Evolutionary conservation across 257 asterid species (phyloP).

Genomic region (Marsdenia floribunda): DNA sequence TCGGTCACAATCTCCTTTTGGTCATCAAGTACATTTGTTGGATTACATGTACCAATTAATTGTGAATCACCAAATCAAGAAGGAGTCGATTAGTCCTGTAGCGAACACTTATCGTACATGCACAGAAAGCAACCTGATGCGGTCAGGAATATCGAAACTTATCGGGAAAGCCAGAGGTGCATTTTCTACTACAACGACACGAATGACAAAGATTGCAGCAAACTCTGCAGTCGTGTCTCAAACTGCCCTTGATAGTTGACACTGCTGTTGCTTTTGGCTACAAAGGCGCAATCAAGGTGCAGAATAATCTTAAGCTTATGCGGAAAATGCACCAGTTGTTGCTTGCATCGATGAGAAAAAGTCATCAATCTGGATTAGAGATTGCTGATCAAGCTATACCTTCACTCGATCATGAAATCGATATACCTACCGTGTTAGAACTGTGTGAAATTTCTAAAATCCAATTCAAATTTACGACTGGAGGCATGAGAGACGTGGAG

Average conservation of each 20-base stretch:
- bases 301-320: slow-evolving; percentile 7
- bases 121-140: not conserved
- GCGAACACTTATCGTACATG: slow-evolving; percentile 9
- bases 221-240: not conserved
- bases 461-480: slow-evolving; percentile 3
- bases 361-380: not conserved
- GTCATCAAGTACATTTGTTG: slow-evolving; percentile 25
- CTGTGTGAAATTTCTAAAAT: slow-evolving; percentile 22
- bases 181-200: not conserved
- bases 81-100: not conserved
- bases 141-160: not conserved
- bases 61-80: slow-evolving; percentile 16
- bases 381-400: not conserved
- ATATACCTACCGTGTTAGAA: slow-evolving; percentile 31
- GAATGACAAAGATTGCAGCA: not conserved
- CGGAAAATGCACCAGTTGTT: not conserved
- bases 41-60: too few relatives aligned
- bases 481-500: not conserved
- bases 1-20: too few relatives aligned
- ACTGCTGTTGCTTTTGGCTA: not conserved
- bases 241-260: not conserved
- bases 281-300: slow-evolving; percentile 17
- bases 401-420: slow-evolving; percentile 18
- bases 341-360: not conserved
- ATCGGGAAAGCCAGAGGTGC: not conserved